These are phyloP conservation scores for Phialophora tarda DNA, from an alignment of 2,329 filamentous ascomycete species.

Conservation along the genomic window DNA sequence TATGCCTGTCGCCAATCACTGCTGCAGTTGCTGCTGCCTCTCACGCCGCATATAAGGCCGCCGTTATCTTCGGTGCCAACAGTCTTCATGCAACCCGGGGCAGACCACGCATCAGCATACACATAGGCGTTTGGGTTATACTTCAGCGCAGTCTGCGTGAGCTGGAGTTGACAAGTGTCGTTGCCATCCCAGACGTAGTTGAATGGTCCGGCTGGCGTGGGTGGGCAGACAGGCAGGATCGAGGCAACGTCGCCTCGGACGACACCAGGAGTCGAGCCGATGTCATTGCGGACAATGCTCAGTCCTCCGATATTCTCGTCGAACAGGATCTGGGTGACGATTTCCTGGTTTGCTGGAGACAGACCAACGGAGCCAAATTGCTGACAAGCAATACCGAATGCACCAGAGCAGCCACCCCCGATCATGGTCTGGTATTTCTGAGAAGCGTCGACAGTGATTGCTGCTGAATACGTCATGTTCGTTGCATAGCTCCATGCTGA, in stretches of 20 bases:
- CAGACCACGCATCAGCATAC: slow-evolving; percentile 59
- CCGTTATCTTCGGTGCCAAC: slow-evolving; percentile 53
- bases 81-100: slow-evolving; percentile 60
- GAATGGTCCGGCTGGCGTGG: slow-evolving; percentile 49
- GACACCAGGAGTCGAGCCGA: slow-evolving; percentile 49
- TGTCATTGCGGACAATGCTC: slow-evolving; percentile 58
- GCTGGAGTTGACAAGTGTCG: slow-evolving; percentile 58
- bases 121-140: slow-evolving; percentile 49
- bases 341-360: slow-evolving; percentile 24
- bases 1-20: slow-evolving; percentile 58
- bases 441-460: slow-evolving; percentile 20
- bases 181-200: slow-evolving; percentile 56
- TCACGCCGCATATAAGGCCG: slow-evolving; percentile 55
- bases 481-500: slow-evolving; percentile 26
- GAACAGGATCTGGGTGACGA: slow-evolving; percentile 23
- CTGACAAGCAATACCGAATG: slow-evolving; percentile 29
- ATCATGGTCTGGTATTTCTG: slow-evolving; percentile 30
- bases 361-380: slow-evolving; percentile 36
- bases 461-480: slow-evolving; percentile 20
- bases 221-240: slow-evolving; percentile 55
- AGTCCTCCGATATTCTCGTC: slow-evolving; percentile 46
- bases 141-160: slow-evolving; percentile 56
- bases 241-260: slow-evolving; percentile 37
- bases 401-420: slow-evolving; percentile 26
- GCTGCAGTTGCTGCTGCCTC: slow-evolving; percentile 47